phyloP scores from a whole-genome alignment of 371 early-diverging fungal species.

The Coemansia sp. region DNA sequence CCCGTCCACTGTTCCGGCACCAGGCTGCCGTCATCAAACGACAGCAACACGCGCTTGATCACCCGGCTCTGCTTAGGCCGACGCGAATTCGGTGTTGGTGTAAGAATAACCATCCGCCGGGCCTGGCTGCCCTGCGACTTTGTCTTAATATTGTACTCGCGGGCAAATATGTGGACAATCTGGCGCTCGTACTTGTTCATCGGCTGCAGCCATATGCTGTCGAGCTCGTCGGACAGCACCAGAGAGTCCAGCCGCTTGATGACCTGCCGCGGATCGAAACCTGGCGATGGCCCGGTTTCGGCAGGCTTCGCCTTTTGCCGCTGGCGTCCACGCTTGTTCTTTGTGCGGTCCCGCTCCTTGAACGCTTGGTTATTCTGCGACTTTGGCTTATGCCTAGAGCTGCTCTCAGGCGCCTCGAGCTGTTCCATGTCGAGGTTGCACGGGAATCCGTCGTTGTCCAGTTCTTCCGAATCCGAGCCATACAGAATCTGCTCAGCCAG shows the following conservation, averaged over 20 bases:
- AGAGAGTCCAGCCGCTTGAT: constrained; percentile 34
- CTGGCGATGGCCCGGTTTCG: constrained; percentile 15
- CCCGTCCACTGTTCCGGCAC: constrained; percentile 26
- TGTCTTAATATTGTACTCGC: constrained; percentile 46
- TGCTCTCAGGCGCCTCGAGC: constrained; percentile 8
- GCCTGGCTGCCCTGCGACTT: constrained; percentile 43
- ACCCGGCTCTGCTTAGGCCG: constrained; percentile 29
- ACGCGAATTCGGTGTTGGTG: constrained; percentile 29
- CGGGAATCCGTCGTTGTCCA: constrained; percentile 35
- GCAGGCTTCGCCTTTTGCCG: constrained; percentile 1
- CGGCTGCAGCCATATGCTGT: constrained; percentile 51
- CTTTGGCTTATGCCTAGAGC: background rate
- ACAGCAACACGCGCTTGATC: constrained; percentile 22
- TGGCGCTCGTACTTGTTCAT: constrained; percentile 50
- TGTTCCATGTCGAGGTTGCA: constrained; percentile 22
- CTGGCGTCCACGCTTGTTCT: constrained; percentile 13
- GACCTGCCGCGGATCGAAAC: constrained; percentile 31
- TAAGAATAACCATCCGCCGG: constrained; percentile 40
- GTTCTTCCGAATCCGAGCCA: constrained; percentile 10
- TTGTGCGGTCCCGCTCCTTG: constrained; percentile 18
- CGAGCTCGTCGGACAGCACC: constrained; percentile 20
- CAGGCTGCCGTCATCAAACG: constrained; percentile 33
- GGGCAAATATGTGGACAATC: constrained; percentile 43
- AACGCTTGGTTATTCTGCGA: background rate
- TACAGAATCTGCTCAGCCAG: constrained; percentile 13